Evolutionary conservation across 2,329 filamentous ascomycete genomes (phyloP).

Genomic region (Erysiphe neolycopersici): DNA sequence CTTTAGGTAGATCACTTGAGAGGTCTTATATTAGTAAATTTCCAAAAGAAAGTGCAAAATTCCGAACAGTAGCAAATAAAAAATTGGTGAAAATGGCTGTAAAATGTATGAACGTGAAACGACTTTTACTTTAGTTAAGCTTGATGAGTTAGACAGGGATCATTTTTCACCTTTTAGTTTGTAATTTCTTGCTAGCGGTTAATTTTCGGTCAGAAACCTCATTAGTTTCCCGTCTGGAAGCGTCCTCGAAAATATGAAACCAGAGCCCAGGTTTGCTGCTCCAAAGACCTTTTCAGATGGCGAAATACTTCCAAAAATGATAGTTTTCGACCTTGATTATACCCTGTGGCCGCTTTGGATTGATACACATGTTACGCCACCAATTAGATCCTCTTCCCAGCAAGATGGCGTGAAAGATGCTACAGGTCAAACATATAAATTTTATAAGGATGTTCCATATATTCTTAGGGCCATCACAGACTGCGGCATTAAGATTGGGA

Average conservation of each 20-base stretch:
- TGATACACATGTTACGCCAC: constrained; percentile 66
- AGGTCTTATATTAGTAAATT: neutral
- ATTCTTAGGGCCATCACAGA: constrained; percentile 30
- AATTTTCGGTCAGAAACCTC: too few relatives aligned
- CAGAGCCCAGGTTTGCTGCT: neutral
- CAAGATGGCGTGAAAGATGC: constrained; percentile 22
- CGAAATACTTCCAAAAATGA: constrained; percentile 23
- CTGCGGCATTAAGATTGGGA: constrained; percentile 28
- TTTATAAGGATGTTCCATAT: constrained; percentile 42
- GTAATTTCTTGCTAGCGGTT: too few relatives aligned
- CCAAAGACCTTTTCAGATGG: constrained; percentile 7
- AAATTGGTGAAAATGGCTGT: neutral
- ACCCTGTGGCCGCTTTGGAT: constrained; percentile 99
- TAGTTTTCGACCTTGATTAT: constrained; percentile 93
- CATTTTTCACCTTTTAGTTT: too few relatives aligned
- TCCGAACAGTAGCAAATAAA: neutral
- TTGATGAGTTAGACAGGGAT: too few relatives aligned
- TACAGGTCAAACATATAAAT: constrained; percentile 37
- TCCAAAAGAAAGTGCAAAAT: neutral
- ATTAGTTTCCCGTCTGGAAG: too few relatives aligned
- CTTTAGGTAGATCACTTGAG: neutral
- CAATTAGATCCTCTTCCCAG: constrained; percentile 27
- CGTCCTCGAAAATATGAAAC: constrained; percentile 1
- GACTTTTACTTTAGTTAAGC: too few relatives aligned
- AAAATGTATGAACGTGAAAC: neutral